Evolutionary conservation across 2,329 filamentous ascomycete genomes (phyloP).

Genomic region (Lachnellula suecica): DNA sequence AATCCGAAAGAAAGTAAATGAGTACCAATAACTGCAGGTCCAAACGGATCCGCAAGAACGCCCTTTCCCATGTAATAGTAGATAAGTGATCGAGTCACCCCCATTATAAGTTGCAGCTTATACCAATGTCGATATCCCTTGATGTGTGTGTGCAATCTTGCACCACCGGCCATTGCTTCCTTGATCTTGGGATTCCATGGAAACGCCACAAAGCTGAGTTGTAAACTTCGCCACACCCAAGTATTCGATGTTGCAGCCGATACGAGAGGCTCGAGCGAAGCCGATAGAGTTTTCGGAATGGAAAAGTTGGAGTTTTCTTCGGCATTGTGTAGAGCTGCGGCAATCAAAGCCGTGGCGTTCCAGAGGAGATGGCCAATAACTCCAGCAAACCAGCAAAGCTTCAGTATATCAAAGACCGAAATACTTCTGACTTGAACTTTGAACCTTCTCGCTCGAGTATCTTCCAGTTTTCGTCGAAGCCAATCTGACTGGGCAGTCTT

Average conservation of each 20-base stretch:
- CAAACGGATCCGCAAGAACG: conserved; percentile 17
- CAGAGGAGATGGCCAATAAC: conserved; percentile 28
- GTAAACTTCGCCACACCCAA: conserved; percentile 43
- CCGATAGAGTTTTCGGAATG: background rate
- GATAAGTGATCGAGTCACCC: conserved; percentile 55
- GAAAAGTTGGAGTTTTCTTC: background rate
- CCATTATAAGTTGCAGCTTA: conserved; percentile 58
- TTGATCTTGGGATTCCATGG: conserved; percentile 72
- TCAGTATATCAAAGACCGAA: conserved; percentile 11
- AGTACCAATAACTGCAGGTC: conserved; percentile 30
- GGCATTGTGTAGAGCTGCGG: conserved; percentile 3
- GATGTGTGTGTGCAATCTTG: conserved; percentile 60
- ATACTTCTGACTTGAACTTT: conserved; percentile 13
- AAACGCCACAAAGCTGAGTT: conserved; percentile 49
- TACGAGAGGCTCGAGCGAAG: conserved; percentile 32
- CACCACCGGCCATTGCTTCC: conserved; percentile 43
- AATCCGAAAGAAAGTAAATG: conserved; percentile 56
- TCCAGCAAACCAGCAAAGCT: conserved; percentile 25
- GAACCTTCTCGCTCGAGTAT: conserved; percentile 48
- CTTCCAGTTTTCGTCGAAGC: conserved; percentile 57
- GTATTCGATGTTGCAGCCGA: conserved; percentile 31
- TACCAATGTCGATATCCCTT: conserved; percentile 65
- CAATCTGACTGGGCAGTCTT: conserved; percentile 62
- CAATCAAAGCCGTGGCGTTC: conserved; percentile 19
- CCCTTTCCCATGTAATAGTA: conserved; percentile 25